Conservation (phyloP, 2,329 filamentous ascomycete species). For the Scedosporium minutisporum region DNA sequence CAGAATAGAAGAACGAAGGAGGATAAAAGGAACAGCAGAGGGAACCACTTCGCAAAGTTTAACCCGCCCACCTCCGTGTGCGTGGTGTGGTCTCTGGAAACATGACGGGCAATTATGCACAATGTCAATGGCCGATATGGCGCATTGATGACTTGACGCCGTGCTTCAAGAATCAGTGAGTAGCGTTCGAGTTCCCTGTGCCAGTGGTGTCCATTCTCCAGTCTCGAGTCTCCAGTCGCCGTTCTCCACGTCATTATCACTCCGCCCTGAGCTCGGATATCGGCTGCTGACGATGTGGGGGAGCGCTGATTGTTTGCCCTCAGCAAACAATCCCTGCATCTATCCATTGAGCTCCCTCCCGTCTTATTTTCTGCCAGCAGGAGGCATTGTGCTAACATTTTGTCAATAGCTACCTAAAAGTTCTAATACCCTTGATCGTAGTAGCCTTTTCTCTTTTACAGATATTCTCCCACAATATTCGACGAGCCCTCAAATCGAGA, state of each 20-base stretch:
- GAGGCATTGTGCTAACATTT: slow-evolving; percentile 6
- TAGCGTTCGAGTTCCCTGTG: slow-evolving; percentile 13
- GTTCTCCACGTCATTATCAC: too few species aligned
- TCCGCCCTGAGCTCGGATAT: too few species aligned
- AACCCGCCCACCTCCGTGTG: slow-evolving; percentile 2
- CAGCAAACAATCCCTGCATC: not conserved
- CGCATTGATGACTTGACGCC: slow-evolving; percentile 52
- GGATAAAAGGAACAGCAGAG: not conserved
- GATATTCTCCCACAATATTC: slow-evolving; percentile 49
- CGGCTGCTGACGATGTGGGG: too few species aligned
- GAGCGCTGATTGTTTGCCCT: not conserved
- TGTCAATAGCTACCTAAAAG: slow-evolving; percentile 60
- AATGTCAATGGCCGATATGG: slow-evolving; percentile 51
- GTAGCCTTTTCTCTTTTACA: slow-evolving; percentile 61
- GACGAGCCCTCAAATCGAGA: slow-evolving; percentile 38
- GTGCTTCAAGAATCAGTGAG: slow-evolving; percentile 61
- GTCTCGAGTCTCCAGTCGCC: too few species aligned
- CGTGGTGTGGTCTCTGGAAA: not conserved
- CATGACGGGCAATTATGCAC: slow-evolving; percentile 30
- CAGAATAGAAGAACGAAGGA: not conserved
- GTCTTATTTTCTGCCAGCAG: not conserved
- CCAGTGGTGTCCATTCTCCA: too few species aligned
- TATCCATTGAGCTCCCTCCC: not conserved
- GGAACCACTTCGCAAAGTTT: not conserved
- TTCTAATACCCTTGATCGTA: slow-evolving; percentile 66